Evolutionary conservation across 2,329 filamentous ascomycete species (phyloP), one percentile per base, ranked within the genome.

Genomic region (Penicillium sp.): DNA sequence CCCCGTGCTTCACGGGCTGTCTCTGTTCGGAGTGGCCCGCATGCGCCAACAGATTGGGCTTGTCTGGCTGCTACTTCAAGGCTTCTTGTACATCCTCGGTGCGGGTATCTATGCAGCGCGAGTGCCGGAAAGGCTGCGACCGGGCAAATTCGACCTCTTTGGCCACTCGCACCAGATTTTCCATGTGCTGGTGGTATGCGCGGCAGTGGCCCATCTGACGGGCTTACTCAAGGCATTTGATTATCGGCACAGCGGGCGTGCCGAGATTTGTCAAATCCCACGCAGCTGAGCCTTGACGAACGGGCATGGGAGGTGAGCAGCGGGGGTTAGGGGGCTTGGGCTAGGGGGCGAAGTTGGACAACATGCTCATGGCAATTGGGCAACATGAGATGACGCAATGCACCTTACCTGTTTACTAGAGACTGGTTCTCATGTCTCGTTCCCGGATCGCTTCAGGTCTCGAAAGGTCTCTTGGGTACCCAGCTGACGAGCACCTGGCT

Each of bases 131-230:
- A 84, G 91, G 60, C 86, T 84, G 70, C 84, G 80, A 47, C 95
- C 94, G 0, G 91, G 92, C 1, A 81, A 76, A 7, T 97, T 94
- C 71, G 95, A 99, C 76, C 90, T 97, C 54, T 90, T 90, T 85
- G 94, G 95, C 39, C 92, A 88, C 73, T 96, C 92, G 20, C 95
- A 99, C 76, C 95, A 99, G 78, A 90, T 99, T 64, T 99, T 99
- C 75, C 95, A 99, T 79, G 81, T 96, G 41, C 84, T 95, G 64
- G 93, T 99, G 31, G 81, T 98, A 15, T 76, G 92, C 61, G 95
- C 95, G 0, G 94, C 92, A 0, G 84, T 85, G 1, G 85, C 89
- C 25, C 95, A 99, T 80, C 80, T 98, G 60, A 88, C 87, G 54
- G 93, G 91, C 51, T 83, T 98, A 78, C 73, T 90, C 34, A 89